These are phyloP conservation scores for Eimeria necatrix DNA, from an alignment of 169 alveolate species.

Conservation along the genomic window DNA sequence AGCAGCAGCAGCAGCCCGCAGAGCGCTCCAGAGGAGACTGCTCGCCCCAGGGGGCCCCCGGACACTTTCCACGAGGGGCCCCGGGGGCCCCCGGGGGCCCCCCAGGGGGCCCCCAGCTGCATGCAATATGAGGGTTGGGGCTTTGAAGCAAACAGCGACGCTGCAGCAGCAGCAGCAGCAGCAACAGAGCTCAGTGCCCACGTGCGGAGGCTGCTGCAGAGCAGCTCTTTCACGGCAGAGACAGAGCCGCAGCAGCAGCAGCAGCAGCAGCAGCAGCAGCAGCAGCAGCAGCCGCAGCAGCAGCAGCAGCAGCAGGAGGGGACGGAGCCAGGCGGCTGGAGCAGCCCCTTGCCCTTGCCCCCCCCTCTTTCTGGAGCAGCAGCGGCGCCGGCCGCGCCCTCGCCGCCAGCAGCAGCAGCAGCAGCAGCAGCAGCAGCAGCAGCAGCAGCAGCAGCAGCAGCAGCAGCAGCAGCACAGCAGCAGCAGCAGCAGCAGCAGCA, in stretches of 20 bases:
- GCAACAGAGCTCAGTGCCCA: slow-evolving; percentile 15
- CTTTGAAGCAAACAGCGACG: too few species aligned
- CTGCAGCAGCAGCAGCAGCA: neutral
- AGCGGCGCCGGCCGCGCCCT: too few species aligned
- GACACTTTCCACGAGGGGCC: neutral
- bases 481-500: slow-evolving; percentile 16
- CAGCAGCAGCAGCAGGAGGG: too few species aligned
- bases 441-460: slow-evolving; percentile 18
- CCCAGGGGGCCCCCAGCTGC: neutral
- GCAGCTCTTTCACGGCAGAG: neutral
- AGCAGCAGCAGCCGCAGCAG: too few species aligned
- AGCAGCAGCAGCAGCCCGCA: slow-evolving; percentile 22
- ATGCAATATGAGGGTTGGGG: neutral
- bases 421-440: slow-evolving; percentile 22
- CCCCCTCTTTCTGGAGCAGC: too few species aligned
- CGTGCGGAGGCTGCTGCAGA: neutral
- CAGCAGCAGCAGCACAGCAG: too few species aligned
- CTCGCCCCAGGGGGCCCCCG: slow-evolving; percentile 24
- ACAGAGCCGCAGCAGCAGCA: neutral
- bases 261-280: too few species aligned
- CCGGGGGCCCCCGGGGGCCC: neutral
- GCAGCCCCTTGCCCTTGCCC: too few species aligned
- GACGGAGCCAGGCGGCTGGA: too few species aligned
- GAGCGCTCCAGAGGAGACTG: neutral
- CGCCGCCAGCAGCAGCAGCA: too few species aligned